Conservation (phyloP, 331 rosid genomes). For the Erythrophleum ivorense region DNA sequence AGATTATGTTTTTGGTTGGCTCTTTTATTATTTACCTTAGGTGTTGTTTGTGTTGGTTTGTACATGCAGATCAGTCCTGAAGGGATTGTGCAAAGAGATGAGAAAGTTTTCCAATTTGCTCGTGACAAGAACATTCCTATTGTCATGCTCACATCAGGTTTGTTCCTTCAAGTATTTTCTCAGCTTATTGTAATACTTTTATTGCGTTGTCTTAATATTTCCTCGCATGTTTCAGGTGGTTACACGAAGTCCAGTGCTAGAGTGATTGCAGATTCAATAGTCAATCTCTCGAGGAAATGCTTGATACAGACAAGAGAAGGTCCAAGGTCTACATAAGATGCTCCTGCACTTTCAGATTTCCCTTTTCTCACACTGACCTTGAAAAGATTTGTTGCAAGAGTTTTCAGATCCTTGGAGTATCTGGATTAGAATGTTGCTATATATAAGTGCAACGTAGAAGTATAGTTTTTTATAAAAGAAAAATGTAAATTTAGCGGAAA, state of each 20-base stretch:
- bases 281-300: constrained; percentile 69
- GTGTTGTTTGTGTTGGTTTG: constrained; percentile 30
- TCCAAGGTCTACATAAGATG: constrained; percentile 36
- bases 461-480: neutral
- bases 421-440: constrained; percentile 28
- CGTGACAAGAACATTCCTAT: constrained; percentile 77
- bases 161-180: constrained; percentile 14
- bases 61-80: constrained; percentile 80
- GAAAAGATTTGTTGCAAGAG: constrained; percentile 3
- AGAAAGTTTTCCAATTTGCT: constrained; percentile 87
- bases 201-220: constrained; percentile 22
- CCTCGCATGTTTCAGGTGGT: constrained; percentile 71
- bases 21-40: constrained; percentile 33
- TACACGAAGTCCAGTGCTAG: constrained; percentile 92
- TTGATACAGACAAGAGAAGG: constrained; percentile 57
- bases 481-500: neutral
- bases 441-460: constrained; percentile 9
- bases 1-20: constrained; percentile 13
- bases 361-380: neutral
- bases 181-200: neutral
- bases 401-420: constrained; percentile 23
- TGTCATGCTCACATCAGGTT: constrained; percentile 97
- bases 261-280: constrained; percentile 86
- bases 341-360: constrained; percentile 17
- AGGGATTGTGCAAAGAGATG: constrained; percentile 82